Evolutionary conservation across 495 filamentous ascomycete genomes (phyloP), one percentile per base, ranked within the genome.

Genomic region (Lophiotrema nucula): DNA sequence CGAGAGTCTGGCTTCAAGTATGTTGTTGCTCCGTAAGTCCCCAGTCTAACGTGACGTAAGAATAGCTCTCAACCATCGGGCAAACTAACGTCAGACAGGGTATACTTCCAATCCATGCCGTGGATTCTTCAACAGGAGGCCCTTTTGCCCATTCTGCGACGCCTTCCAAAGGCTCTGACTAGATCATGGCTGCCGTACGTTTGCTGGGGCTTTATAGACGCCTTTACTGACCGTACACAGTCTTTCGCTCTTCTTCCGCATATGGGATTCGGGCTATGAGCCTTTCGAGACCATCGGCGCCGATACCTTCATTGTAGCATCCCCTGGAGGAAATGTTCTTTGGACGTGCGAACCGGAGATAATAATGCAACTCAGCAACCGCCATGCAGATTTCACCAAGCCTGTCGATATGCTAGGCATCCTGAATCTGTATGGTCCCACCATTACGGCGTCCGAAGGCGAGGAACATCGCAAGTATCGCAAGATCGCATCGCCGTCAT

Each of bases 391-490:
- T 25, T 52, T 52, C 22, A 10, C 19, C 18, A 22, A 12, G 5
- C 37, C 37, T 15, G 24, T 31, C 24, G 51, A 55, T 4, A n/a
- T 46, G 4, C 26, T 55, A 3, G 37, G 23, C 4, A 4, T 46
- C 22, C 22, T 16, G 4, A 55, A 55, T 39, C 44, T 55, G 15
- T 55, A 44, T 26, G 51, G 51, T 28, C 44, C 44, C 10, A 47
- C 44, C 6, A 5, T 47, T 12, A 18, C 44, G 12, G 44, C 21
- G 25, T 23, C 6, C 19, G 44, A 47, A 12, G 44, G 44, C 19
- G 44, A 24, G 25, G 6, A 47, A 22, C 13, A 12, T 5, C 12
- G 44, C 19, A 10, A 23, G 44, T 47, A 47, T 26, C 44, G 44
- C 8, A 47, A 18, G 23, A 47, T 28, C 19, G 26, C 44, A 12